Evolutionary conservation across 2,329 filamentous ascomycete species (phyloP).

Genomic region (Nemania diffusa): DNA sequence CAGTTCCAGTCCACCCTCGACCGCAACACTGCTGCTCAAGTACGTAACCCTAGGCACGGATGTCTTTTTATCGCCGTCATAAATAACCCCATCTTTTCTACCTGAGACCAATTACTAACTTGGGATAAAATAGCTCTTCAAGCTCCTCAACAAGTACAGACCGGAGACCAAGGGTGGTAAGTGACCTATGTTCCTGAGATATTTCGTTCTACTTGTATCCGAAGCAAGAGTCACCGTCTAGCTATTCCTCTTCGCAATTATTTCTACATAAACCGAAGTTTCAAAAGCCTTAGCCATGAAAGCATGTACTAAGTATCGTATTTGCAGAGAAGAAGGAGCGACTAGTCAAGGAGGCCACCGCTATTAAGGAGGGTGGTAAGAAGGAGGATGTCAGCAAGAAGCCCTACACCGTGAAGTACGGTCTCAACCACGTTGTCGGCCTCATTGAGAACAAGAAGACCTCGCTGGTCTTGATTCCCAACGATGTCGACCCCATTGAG

Average conservation of each 20-base stretch:
- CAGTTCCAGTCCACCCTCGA: conserved; percentile 70
- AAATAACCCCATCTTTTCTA: neutral
- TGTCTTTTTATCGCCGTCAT: neutral
- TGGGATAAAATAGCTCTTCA: conserved; percentile 65
- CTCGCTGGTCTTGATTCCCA: conserved; percentile 95
- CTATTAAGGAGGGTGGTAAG: conserved; percentile 99
- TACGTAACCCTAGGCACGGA: conserved; percentile 47
- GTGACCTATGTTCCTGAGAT: conserved; percentile 6
- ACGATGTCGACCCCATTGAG: conserved; percentile 99
- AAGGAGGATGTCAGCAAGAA: conserved; percentile 99
- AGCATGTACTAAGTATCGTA: neutral
- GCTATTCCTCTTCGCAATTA: neutral
- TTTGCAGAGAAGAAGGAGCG: conserved; percentile 95
- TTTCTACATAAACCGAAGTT: neutral
- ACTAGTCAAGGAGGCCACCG: conserved; percentile 96
- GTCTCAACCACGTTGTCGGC: conserved; percentile 98
- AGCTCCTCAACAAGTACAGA: conserved; percentile 99
- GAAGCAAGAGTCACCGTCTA: neutral
- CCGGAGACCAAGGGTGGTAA: conserved; percentile 86
- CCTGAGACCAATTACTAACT: neutral
- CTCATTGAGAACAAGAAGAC: conserved; percentile 99
- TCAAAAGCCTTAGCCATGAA: neutral
- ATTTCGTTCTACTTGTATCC: neutral
- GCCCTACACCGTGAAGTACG: conserved; percentile 99
- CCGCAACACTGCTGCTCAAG: conserved; percentile 95